Base-by-base conservation (phyloP, 2,329 filamentous ascomycete species). In the Cyanodermella asteris region DNA sequence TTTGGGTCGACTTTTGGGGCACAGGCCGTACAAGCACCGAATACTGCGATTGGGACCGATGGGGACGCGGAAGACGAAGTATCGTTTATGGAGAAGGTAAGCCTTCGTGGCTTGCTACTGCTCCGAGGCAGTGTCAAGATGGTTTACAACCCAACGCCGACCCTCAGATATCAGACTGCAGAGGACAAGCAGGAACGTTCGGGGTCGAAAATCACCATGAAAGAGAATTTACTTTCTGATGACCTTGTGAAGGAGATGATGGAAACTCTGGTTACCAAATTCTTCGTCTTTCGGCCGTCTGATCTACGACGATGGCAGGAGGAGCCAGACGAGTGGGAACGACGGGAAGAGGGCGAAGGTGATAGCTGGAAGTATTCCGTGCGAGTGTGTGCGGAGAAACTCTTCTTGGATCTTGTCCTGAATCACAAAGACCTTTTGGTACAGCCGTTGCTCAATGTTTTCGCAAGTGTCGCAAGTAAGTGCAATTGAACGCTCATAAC, bases 281-380 rank as follows among this genome's bases (percentile, higher is more conserved):
- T 91, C 36, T 87, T 97, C 43, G 64, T 87, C 18, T 87, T 94
- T 45, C 68, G 80, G 17, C 65, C 74, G 30, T 68, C 69, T 25
- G 87, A 97, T 46, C 62, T 94, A 1, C 70, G 80, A 32, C 74
- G 80, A 29, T 97, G 87, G 87, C 74, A 90, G 42, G 74, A 90
- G 41, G 81, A 91, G 29, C 80, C 84, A 0, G 80, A 97, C 45
- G 81, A 90, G 27, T 97, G 87, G 82, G 84, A 93, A 46, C 72
- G 76, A 34, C 70, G 73, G 38, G 81, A 93, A 52, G 80, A 90
- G 39, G 75, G 72, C 31, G 67, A 77, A 30, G 71, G 75, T 18
- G 76, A 80, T 36, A 77, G 75, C 2, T 94, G 76, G 62, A 81
- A 94, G 40, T 93, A 82, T 54, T 77, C 84, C 30, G 72, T 94